Evolutionary conservation across 495 filamentous ascomycete genomes (phyloP).

Genomic region (Glarea lozoyensis): DNA sequence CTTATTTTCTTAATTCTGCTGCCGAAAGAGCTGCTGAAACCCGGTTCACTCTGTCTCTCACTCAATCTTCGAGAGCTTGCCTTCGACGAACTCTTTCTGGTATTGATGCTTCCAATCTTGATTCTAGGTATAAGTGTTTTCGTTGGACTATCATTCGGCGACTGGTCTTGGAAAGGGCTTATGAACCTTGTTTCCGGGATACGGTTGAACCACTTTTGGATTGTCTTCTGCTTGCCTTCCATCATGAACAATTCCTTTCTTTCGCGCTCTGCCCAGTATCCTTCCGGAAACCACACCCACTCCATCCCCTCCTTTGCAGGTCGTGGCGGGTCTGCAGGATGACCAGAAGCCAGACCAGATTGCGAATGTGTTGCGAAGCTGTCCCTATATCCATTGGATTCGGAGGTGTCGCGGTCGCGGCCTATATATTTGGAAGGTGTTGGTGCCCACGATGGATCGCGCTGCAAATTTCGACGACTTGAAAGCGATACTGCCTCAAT

Average conservation of each 20-base stretch:
- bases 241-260: not conserved
- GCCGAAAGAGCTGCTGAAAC: too few relatives aligned
- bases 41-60: too few relatives aligned
- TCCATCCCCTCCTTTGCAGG: constrained; percentile 38
- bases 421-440: too few relatives aligned
- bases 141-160: constrained; percentile 9
- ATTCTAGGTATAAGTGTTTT: constrained; percentile 1
- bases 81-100: not conserved
- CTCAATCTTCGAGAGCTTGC: too few relatives aligned
- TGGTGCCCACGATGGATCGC: too few relatives aligned
- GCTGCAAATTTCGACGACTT: too few relatives aligned
- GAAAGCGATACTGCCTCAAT: too few relatives aligned
- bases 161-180: constrained; percentile 6
- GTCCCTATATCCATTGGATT: too few relatives aligned
- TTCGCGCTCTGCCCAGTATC: constrained; percentile 45
- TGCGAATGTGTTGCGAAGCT: too few relatives aligned
- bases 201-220: constrained; percentile 22
- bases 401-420: too few relatives aligned
- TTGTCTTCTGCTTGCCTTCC: not conserved
- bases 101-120: constrained; percentile 7
- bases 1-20: too few relatives aligned
- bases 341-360: too few relatives aligned
- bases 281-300: constrained; percentile 48
- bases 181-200: constrained; percentile 3
- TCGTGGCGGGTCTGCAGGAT: constrained; percentile 35